Conservation (phyloP, 176 grass and related monocot genomes). For the Phyllostachys edulis region DNA sequence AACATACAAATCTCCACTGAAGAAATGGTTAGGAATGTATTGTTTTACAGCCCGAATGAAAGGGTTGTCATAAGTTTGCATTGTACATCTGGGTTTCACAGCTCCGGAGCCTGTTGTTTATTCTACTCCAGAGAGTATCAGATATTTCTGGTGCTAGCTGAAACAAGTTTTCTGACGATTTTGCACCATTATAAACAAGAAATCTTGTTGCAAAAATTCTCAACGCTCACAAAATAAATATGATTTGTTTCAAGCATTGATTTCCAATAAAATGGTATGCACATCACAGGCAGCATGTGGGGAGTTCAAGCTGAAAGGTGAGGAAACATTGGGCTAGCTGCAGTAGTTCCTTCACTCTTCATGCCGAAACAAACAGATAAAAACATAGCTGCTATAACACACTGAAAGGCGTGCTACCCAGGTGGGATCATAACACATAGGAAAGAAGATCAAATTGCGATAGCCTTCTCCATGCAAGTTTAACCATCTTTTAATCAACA, state of each 20-base stretch:
- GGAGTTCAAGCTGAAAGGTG: not conserved
- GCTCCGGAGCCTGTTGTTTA: not conserved
- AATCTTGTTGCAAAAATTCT: not conserved
- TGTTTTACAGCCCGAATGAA: slow-evolving; percentile 13
- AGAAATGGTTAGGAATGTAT: slow-evolving; percentile 16
- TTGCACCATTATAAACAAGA: not conserved
- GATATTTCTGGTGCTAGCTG: not conserved
- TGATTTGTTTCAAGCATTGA: not conserved
- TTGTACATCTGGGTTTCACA: not conserved
- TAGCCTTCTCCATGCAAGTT: not conserved
- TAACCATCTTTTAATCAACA: not conserved
- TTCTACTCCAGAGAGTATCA: not conserved
- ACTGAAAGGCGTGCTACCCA: not conserved
- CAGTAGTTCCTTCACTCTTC: not conserved
- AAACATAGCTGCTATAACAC: not conserved
- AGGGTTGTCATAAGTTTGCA: not conserved
- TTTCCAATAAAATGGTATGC: not conserved
- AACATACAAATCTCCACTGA: not conserved
- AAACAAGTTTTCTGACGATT: not conserved
- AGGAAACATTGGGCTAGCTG: not conserved
- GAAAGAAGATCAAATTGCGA: not conserved
- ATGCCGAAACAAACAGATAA: not conserved
- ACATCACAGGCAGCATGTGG: not conserved
- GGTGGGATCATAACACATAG: not conserved
- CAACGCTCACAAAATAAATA: not conserved